Base-by-base conservation (phyloP, 805 yeast genomes). In the Wickerhamomyces alni region DNA sequence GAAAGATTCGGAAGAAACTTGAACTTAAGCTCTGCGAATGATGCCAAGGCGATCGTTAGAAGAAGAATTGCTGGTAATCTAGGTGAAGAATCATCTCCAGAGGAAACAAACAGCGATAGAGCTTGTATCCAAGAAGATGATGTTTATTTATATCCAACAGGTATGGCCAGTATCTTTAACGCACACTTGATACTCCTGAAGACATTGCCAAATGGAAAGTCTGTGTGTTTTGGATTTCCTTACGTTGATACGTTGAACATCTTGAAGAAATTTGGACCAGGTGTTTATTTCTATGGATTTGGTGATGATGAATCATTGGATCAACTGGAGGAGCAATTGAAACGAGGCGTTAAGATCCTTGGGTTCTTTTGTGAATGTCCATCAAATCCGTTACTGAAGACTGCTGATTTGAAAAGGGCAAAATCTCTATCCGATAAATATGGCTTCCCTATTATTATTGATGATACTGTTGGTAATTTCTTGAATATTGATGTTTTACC, bases 171-270 rank as follows among this genome's bases (percentile, higher is more conserved):
- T 1, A 84, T 93, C 30, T 93, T 82, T 68, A 72, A 77, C 40
- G 85, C 96, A 1, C 95, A 91, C 57, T 72, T 76, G 43, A 68
- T 77, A 8, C 48, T 76, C 16, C 55, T 77, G 39, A 51, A 65
- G 26, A 44, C 50, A 0, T 46, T 42, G 11, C 46, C 54, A 9
- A 36, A 33, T 17, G 46, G 65, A 40, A 87, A 86, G 58, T 80
- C 95, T 2, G 95, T 88, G 2, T 87, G 96, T 63, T 91, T 86
- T 62, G 99, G 99, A 1, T 88, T 89, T 64, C 96, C 98, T 7
- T 93, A 91, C 60, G 93, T 87, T 22, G 98, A 93, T 59, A 89
- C 98, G 0, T 69, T 87, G 40, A 87, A 86, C 50, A 80, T 93
- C 42, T 69, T 93, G 52, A 73, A 74, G 54, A 91, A 89, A 59